phyloP scores from a whole-genome alignment of 83 land plant species.

The Diphasiastrum complanatum region DNA sequence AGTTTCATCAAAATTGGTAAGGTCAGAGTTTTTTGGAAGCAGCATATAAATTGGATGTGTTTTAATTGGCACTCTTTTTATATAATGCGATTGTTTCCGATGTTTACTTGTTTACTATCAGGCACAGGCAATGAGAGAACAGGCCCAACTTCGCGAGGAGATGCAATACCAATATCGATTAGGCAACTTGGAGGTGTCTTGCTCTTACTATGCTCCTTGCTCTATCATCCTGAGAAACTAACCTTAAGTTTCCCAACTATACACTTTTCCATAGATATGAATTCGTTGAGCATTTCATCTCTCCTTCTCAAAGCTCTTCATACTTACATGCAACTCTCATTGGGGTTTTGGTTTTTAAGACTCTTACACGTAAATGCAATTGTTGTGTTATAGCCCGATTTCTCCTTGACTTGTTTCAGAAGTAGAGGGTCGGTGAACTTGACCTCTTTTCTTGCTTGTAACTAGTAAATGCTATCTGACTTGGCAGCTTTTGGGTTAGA shows the following conservation, averaged over 20 bases:
- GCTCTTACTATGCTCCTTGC: neutral
- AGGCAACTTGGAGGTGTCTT: conserved; percentile 95
- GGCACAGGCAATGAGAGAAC: conserved; percentile 99
- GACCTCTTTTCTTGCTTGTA: too few relatives aligned
- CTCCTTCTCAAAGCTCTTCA: too few relatives aligned
- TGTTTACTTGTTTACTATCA: conserved; percentile 22
- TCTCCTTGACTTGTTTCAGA: too few relatives aligned
- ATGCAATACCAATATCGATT: conserved; percentile 88
- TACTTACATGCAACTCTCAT: too few relatives aligned
- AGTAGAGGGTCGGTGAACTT: too few relatives aligned
- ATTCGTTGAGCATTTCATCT: neutral
- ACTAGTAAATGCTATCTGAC: too few relatives aligned
- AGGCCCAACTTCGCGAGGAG: conserved; percentile 91
- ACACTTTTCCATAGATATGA: neutral
- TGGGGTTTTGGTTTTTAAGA: too few relatives aligned
- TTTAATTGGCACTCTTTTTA: neutral
- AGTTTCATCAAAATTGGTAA: too few relatives aligned
- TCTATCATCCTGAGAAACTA: neutral
- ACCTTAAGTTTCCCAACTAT: neutral
- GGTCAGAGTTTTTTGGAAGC: too few relatives aligned
- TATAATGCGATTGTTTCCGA: conserved; percentile 5
- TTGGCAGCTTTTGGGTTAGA: too few relatives aligned
- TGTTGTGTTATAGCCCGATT: too few relatives aligned
- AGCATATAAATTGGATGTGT: neutral
- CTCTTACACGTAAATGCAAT: too few relatives aligned